Conservation (phyloP, 495 filamentous ascomycete species). For the Annulohypoxylon nitens region DNA sequence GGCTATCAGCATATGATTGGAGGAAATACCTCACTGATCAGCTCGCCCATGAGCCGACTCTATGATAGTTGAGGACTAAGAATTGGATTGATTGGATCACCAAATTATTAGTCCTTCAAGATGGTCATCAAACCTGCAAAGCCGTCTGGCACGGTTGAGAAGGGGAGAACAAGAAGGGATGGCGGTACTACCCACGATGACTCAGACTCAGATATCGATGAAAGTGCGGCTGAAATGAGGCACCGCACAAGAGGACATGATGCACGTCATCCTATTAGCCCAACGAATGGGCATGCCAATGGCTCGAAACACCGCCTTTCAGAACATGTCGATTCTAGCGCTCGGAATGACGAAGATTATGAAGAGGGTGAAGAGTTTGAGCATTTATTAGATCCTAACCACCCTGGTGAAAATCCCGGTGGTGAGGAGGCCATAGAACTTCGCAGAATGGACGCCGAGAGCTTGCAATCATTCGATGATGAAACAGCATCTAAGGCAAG, state of each 20-base stretch:
- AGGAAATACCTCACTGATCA: too few relatives aligned
- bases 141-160: constrained; percentile 46
- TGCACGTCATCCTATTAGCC: constrained; percentile 4
- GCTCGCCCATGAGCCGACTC: background rate
- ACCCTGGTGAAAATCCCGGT: constrained; percentile 49
- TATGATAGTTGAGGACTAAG: background rate
- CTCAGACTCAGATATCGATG: constrained; percentile 50
- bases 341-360: constrained; percentile 47
- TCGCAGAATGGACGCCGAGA: constrained; percentile 40
- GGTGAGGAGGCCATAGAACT: constrained; percentile 52
- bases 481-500: constrained; percentile 44
- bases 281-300: constrained; percentile 49
- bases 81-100: background rate
- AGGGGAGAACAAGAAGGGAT: constrained; percentile 37
- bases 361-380: constrained; percentile 60
- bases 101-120: background rate
- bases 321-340: constrained; percentile 50
- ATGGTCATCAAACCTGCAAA: constrained; percentile 25
- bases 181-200: constrained; percentile 48
- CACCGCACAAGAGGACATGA: constrained; percentile 34
- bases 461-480: constrained; percentile 53
- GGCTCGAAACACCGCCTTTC: constrained; percentile 53
- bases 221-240: constrained; percentile 46
- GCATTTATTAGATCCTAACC: constrained; percentile 64
- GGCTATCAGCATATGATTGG: constrained; percentile 15